phyloP scores from a whole-genome alignment of 2,329 filamentous ascomycete genomes.

The Pestalotiopsis sp. region DNA sequence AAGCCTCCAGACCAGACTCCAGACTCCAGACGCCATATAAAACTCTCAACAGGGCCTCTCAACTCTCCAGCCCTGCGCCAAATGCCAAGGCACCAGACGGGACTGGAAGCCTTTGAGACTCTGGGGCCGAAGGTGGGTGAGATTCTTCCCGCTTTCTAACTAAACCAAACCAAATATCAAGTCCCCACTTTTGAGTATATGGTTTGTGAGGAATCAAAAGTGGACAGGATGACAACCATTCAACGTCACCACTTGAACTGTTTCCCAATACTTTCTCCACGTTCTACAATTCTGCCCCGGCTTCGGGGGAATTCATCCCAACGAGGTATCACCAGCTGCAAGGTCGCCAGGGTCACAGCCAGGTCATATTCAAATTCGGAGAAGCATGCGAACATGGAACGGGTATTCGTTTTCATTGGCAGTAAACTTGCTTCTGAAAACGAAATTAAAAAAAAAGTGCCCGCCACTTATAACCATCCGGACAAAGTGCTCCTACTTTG shows the following conservation, averaged over 20 bases:
- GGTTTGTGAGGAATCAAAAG: background rate
- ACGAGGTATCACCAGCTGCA: background rate
- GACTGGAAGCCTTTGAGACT: too few species aligned
- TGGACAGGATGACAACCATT: background rate
- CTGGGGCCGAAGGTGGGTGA: too few species aligned
- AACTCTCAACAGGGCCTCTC: too few species aligned
- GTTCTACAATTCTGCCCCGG: background rate
- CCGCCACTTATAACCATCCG: background rate
- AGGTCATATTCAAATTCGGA: background rate
- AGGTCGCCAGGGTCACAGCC: too few species aligned
- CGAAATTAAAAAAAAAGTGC: background rate
- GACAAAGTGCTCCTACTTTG: background rate
- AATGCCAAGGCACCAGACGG: too few species aligned
- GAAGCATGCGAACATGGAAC: background rate
- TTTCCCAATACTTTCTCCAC: background rate
- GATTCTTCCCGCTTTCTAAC: too few species aligned
- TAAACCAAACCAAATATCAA: too few species aligned
- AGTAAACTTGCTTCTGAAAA: background rate
- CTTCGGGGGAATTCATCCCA: background rate
- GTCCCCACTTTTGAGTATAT: background rate
- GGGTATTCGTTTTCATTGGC: background rate
- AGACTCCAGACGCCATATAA: too few species aligned
- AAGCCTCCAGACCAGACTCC: too few species aligned
- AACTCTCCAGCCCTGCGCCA: too few species aligned
- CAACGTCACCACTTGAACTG: background rate